Evolutionary conservation across 768 basidiomycete species (phyloP), one percentile per base, ranked within the genome.

Genomic region (Suillus hirtellus): DNA sequence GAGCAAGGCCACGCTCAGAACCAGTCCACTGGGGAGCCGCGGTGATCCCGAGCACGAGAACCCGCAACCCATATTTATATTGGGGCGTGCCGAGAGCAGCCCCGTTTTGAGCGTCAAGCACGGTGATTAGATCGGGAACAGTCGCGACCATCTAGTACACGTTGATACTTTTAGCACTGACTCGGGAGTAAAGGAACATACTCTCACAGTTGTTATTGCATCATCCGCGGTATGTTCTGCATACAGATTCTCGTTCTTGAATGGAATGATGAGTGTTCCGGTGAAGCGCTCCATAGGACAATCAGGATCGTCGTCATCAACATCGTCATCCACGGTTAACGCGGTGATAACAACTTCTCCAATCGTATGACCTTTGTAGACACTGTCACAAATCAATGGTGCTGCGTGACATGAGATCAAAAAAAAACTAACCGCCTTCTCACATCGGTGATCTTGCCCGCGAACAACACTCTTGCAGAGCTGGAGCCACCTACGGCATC

Each of bases 101-200:
- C 0, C 88, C 88, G 62, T 76, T 85, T 65, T 86, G 86, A 24
- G 85, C 82, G 66, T 90, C 88, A 12, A 89, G 73, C 12, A 89
- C 83, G 0, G 83, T 77, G 60, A 89, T 87, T 31, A 90, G 77
- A 70, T 89, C 88, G 4, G 88, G 89, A 12, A 90, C 88, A 40
- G 81, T 79, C 38, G 81, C 84, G 1, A 84, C 73, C 44, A 86
- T 75, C 80, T 84, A n/a, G n/a, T n/a, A 46, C 31, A 63, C 67
- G 46, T 68, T 64, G 34, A 56, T 46, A 15, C 35, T 8, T n/a
- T 35, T 31, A 31, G 38, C 12, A 31, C 21, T n/a, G 60, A 53
- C 38, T 58, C 59, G 47, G 62, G 15, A 55, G 38, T 46, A 35
- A 19, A 50, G 37, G 11, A 59, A 7, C 44, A 59, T 47, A 3